Evolutionary conservation across 495 filamentous ascomycete genomes (phyloP).

Genomic region (Neurospora sp.): DNA sequence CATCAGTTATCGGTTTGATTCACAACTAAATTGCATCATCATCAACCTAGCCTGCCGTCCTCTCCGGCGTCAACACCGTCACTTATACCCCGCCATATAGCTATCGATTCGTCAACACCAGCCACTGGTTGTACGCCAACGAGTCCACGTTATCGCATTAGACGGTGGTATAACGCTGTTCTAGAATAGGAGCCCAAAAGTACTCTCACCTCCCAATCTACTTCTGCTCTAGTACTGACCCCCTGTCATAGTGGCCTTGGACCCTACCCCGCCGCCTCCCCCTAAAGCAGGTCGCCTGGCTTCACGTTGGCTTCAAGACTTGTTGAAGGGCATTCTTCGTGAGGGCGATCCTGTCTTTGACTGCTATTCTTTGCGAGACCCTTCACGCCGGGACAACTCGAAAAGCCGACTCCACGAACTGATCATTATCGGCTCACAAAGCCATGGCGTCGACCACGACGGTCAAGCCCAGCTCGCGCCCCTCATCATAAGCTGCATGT

Average conservation of each 20-base stretch:
- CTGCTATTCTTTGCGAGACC: conserved; percentile 11
- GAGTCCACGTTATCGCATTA: background rate
- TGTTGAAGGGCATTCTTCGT: conserved; percentile 7
- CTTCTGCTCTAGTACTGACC: background rate
- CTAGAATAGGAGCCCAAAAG: background rate
- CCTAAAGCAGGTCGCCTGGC: conserved; percentile 13
- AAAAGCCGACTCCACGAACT: conserved; percentile 15
- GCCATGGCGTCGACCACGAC: conserved; percentile 7
- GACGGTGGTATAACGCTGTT: background rate
- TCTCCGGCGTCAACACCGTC: background rate
- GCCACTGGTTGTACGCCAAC: background rate
- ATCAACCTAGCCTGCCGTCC: background rate
- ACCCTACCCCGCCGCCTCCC: background rate
- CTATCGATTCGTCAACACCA: background rate
- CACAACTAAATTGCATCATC: background rate
- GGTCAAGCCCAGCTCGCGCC: conserved; percentile 1
- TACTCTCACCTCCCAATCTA: background rate
- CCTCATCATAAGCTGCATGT: conserved; percentile 17
- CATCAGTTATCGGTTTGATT: background rate
- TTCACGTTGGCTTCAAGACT: conserved; percentile 16
- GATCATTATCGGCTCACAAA: conserved; percentile 13
- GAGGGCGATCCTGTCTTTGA: background rate
- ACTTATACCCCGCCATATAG: background rate
- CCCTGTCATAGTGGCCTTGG: background rate
- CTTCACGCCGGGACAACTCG: background rate